phyloP scores from a whole-genome alignment of 1,284 basidiomycete genomes.

The Fistulinella staudtii region DNA sequence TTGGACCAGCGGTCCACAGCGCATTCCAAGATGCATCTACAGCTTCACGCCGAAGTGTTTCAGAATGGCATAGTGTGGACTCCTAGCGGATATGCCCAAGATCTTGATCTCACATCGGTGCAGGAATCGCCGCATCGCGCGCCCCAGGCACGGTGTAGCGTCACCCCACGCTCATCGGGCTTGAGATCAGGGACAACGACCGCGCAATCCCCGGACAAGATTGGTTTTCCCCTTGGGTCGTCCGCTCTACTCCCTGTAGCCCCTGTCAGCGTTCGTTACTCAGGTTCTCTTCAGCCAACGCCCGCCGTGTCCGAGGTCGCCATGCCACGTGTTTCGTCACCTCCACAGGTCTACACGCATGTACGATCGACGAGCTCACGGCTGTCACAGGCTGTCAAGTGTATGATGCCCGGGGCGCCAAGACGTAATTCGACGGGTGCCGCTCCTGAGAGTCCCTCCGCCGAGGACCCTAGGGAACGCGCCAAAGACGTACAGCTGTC shows the following conservation, averaged over 20 bases:
- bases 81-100: constrained; percentile 28
- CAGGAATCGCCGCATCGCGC: constrained; percentile 6
- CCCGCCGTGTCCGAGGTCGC: constrained; percentile 16
- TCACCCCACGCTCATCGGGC: background rate
- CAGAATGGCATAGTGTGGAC: constrained; percentile 27
- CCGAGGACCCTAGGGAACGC: constrained; percentile 7
- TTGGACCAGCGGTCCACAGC: constrained; percentile 6
- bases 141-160: background rate
- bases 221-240: constrained; percentile 10
- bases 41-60: constrained; percentile 35
- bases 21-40: constrained; percentile 24
- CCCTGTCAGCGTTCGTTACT: constrained; percentile 19
- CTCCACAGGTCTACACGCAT: constrained; percentile 5
- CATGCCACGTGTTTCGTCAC: constrained; percentile 6
- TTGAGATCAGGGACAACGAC: constrained; percentile 3
- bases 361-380: constrained; percentile 17
- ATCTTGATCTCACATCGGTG: constrained; percentile 13
- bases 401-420: constrained; percentile 18
- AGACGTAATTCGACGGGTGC: constrained; percentile 11
- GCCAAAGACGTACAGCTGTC: no score
- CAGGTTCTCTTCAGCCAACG: constrained; percentile 9
- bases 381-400: constrained; percentile 23
- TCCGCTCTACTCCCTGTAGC: constrained; percentile 8
- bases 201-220: constrained; percentile 5
- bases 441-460: background rate